phyloP scores from a whole-genome alignment of 116 monocot genomes.

The Zostera marina region DNA sequence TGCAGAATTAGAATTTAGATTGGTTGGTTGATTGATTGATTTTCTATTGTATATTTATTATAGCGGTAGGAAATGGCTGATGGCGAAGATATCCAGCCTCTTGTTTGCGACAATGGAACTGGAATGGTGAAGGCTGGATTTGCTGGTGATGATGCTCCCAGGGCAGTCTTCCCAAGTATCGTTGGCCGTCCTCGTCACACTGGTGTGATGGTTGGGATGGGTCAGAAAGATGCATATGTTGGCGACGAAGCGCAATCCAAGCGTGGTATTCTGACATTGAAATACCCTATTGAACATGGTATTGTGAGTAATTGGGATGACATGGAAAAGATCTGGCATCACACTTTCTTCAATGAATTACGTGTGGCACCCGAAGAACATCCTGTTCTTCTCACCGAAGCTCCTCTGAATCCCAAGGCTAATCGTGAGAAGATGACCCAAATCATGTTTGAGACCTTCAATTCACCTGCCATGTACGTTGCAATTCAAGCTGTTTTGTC shows the following conservation, averaged over 20 bases:
- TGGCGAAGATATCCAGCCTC: constrained; percentile 23
- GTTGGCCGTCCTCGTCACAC: constrained; percentile 38
- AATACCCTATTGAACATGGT: constrained; percentile 40
- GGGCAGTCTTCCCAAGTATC: constrained; percentile 39
- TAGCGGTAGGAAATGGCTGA: constrained; percentile 20
- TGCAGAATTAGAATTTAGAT: too few species aligned
- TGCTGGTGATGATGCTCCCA: constrained; percentile 43
- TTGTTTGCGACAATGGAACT: constrained; percentile 23
- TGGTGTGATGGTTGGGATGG: constrained; percentile 47
- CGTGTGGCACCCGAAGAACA: constrained; percentile 38
- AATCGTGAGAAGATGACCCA: constrained; percentile 46
- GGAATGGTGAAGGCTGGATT: constrained; percentile 44
- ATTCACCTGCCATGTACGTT: constrained; percentile 34
- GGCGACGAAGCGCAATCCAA: constrained; percentile 40
- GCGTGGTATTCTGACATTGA: constrained; percentile 32
- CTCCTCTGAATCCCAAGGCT: constrained; percentile 35
- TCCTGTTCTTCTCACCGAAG: constrained; percentile 34
- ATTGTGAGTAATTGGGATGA: constrained; percentile 48
- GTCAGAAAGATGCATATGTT: constrained; percentile 41
- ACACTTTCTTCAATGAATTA: constrained; percentile 38
- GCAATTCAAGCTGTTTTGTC: constrained; percentile 36
- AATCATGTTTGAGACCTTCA: constrained; percentile 41
- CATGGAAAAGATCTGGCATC: constrained; percentile 44
- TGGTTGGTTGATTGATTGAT: too few species aligned
- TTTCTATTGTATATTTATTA: too few species aligned